Evolutionary conservation across 208 protist genomes (phyloP).

Genomic region (Zelonia costaricensis): DNA sequence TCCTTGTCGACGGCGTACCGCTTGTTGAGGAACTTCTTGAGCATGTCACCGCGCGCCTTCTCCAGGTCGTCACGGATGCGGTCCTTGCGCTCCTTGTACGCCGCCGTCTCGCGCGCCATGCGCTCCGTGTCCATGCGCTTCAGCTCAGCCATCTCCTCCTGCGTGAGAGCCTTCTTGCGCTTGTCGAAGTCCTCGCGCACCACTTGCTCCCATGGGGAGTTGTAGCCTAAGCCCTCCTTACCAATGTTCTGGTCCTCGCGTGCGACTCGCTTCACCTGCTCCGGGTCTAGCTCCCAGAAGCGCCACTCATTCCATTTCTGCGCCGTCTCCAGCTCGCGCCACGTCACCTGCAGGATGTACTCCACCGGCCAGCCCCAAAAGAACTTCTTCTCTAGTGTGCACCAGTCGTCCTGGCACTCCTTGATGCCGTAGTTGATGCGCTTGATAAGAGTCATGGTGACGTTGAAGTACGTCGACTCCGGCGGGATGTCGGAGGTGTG

Average conservation of each 20-base stretch:
- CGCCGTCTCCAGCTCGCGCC: constrained; percentile 90
- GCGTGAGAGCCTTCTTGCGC: constrained; percentile 91
- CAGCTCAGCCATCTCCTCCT: constrained; percentile 93
- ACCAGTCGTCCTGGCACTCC: constrained; percentile 92
- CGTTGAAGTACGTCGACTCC: constrained; percentile 91
- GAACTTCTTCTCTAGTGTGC: constrained; percentile 89
- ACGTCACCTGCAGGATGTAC: constrained; percentile 91
- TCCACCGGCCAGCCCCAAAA: constrained; percentile 93
- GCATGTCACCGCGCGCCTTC: constrained; percentile 89
- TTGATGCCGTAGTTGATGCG: constrained; percentile 88
- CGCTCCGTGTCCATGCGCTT: constrained; percentile 93
- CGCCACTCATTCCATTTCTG: constrained; percentile 94
- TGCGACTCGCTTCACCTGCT: constrained; percentile 91
- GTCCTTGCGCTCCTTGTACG: constrained; percentile 92
- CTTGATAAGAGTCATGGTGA: constrained; percentile 91
- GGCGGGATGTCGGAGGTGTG: constrained; percentile 85
- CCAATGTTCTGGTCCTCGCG: constrained; percentile 90
- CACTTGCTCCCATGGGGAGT: constrained; percentile 89
- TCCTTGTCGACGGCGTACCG: constrained; percentile 92
- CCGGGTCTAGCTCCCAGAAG: constrained; percentile 91
- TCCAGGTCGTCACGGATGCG: constrained; percentile 90
- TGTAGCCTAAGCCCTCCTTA: constrained; percentile 83
- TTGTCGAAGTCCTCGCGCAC: constrained; percentile 92
- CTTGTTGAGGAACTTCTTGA: constrained; percentile 94
- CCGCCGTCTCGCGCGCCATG: constrained; percentile 89